phyloP scores from a whole-genome alignment of 1,284 basidiomycete species.

The Ustilago shanxiensis region DNA sequence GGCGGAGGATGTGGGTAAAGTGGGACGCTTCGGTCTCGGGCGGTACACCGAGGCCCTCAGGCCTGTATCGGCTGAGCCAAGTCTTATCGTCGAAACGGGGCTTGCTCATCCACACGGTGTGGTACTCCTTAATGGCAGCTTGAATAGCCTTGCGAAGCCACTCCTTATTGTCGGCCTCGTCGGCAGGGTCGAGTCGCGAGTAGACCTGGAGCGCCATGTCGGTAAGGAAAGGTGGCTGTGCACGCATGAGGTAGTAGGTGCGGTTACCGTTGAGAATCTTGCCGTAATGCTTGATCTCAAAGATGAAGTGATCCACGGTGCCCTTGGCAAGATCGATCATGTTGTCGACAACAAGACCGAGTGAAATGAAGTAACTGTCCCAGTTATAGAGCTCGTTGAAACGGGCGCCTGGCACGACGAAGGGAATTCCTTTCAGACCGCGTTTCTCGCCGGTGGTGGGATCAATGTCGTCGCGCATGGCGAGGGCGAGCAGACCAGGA shows the following conservation, averaged over 20 bases:
- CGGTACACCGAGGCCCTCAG: conserved; percentile 93
- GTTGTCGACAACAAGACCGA: conserved; percentile 94
- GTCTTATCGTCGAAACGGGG: conserved; percentile 93
- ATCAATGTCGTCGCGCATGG: conserved; percentile 88
- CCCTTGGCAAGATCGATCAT: conserved; percentile 93
- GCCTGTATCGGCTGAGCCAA: conserved; percentile 91
- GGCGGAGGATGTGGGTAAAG: conserved; percentile 96
- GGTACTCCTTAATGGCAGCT: conserved; percentile 98
- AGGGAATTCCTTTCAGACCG: conserved; percentile 88
- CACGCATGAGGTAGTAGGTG: conserved; percentile 84
- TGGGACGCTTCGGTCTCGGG: conserved; percentile 98
- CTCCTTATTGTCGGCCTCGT: conserved; percentile 81
- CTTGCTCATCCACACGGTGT: conserved; percentile 93
- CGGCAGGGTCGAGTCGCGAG: conserved; percentile 89
- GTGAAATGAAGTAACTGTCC: conserved; percentile 85
- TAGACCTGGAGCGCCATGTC: conserved; percentile 98
- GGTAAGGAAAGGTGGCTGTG: conserved; percentile 97
- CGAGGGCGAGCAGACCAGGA: conserved; percentile 92
- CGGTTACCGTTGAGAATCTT: conserved; percentile 74
- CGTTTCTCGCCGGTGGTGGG: conserved; percentile 70
- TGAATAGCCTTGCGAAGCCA: conserved; percentile 96
- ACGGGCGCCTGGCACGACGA: conserved; percentile 95
- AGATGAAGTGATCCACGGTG: conserved; percentile 98
- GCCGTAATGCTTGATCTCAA: conserved; percentile 97
- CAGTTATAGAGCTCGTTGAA: conserved; percentile 87